Conservation (phyloP, 2,329 filamentous ascomycete genomes). For the Apiospora malaysiana region DNA sequence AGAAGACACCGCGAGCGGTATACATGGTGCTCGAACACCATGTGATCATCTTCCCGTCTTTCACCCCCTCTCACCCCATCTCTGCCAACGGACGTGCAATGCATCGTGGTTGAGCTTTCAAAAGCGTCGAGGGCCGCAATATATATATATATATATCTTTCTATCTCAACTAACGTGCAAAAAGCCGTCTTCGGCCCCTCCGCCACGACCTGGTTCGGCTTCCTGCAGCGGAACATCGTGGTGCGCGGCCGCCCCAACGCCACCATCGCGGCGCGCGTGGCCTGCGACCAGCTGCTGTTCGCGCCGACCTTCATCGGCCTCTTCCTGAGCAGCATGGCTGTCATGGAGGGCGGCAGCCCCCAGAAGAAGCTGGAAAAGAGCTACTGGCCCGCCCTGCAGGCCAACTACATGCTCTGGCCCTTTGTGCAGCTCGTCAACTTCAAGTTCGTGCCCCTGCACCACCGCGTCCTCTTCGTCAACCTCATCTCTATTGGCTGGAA, state of each 20-base stretch:
- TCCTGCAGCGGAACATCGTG: conserved; percentile 78
- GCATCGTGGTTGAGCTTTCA: background rate
- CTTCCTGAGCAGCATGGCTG: conserved; percentile 85
- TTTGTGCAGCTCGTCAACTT: conserved; percentile 87
- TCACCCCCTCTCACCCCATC: background rate
- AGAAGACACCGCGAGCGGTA: background rate
- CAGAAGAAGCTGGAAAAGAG: conserved; percentile 73
- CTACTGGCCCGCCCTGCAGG: conserved; percentile 74
- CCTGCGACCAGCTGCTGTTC: conserved; percentile 81
- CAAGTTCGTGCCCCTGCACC: conserved; percentile 81
- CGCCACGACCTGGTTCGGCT: conserved; percentile 84
- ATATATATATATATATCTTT: conserved; percentile 2
- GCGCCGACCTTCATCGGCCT: conserved; percentile 81
- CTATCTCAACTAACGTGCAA: conserved; percentile 17
- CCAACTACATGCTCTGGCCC: conserved; percentile 92
- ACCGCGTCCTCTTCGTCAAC: conserved; percentile 87
- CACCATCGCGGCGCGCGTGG: conserved; percentile 80
- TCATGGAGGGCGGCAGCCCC: conserved; percentile 70
- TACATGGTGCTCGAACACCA: background rate
- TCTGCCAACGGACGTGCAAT: too few relatives aligned
- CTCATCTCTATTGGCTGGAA: conserved; percentile 74
- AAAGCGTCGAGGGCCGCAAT: background rate
- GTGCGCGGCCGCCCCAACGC: conserved; percentile 66
- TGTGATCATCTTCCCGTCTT: background rate
- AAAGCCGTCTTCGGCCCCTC: conserved; percentile 83